Base-by-base conservation (phyloP, 1,139 yeast species). In the Geotrichum aggregatum region DNA sequence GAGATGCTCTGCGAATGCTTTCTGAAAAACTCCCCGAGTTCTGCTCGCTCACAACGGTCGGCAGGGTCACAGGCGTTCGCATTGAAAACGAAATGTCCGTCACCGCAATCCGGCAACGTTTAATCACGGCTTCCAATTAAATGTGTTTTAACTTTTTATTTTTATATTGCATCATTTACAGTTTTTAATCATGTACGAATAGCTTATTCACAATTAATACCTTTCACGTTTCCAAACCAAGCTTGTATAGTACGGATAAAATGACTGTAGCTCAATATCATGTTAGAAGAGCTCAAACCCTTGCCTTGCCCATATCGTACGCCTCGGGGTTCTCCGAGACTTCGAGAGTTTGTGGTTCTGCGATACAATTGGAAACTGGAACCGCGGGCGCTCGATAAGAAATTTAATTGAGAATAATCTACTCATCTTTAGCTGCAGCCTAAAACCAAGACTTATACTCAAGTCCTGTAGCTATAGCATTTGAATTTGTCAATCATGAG, bases 21-120 rank as follows among this genome's bases (percentile, higher is more conserved):
- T 46, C 49, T 13, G 33, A 49, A 36, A 40, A 35, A 11, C 33
- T 52, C n/a, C 55, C 55, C 5, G 49, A 49, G 24, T 35, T 52
- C 22, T 44, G 49, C 21, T 44, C 48, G 7, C 40, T 50, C n/a
- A 33, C 38, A n/a, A 38, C 44, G 21, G 50, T 35, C 1, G 49
- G 50, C 8, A 42, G 30, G 14, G 47, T 50, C 11, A 44, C 43
- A 21, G 54, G 50, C 10, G 54, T 50, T 22, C 36, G 44, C 42
- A 46, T 50, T 14, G 28, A 41, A 24, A 43, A 43, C 31, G 38
- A 33, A n/a, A n/a, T 43, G 4, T 4, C 47, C 3, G 21, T 43
- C 35, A 31, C 31, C 30, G n/a, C 28, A 8, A 43, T 43, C 14
- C 24, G 19, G 38, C 24, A 43, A 19, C 47, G 47, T 2, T 22